Conservation (phyloP, 441 rosid genomes). For the Jatropha podagrica region DNA sequence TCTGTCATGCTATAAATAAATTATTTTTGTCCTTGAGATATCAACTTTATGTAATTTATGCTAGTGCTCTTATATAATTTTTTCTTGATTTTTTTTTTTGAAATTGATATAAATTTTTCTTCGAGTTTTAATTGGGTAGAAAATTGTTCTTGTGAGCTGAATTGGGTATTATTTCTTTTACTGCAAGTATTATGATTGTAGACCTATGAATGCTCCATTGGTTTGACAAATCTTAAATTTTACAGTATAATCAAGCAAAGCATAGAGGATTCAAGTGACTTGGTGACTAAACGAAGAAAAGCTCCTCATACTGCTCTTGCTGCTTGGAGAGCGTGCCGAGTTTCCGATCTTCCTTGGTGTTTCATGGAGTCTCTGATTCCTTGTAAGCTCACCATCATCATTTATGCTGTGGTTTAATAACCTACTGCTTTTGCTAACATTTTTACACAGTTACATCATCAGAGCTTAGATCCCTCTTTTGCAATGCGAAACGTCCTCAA, state of each 20-base stretch:
- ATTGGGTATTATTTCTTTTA: neutral
- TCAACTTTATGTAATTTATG: neutral
- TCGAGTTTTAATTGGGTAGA: neutral
- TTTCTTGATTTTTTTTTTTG: too few relatives aligned
- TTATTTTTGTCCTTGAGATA: neutral
- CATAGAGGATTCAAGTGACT: conserved; percentile 57
- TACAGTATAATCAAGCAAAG: conserved; percentile 56
- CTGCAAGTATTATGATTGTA: neutral
- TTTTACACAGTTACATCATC: conserved; percentile 41
- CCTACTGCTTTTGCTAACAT: conserved; percentile 24
- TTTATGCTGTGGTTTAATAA: conserved; percentile 7
- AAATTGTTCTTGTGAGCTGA: neutral
- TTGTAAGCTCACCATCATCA: conserved; percentile 43
- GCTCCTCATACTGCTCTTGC: conserved; percentile 38
- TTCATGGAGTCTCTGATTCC: conserved; percentile 62
- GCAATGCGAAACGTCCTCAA: conserved; percentile 27
- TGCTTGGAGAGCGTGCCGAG: conserved; percentile 44
- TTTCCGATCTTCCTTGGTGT: conserved; percentile 36
- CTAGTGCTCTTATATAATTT: neutral
- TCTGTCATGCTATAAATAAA: neutral
- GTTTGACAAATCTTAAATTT: conserved; percentile 8
- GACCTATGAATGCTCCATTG: neutral
- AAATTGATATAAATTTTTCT: too few relatives aligned
- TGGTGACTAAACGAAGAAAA: conserved; percentile 61
- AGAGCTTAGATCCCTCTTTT: conserved; percentile 43